Evolutionary conservation across 2,329 filamentous ascomycete species (phyloP).

Genomic region (Talaromyces islandicus): DNA sequence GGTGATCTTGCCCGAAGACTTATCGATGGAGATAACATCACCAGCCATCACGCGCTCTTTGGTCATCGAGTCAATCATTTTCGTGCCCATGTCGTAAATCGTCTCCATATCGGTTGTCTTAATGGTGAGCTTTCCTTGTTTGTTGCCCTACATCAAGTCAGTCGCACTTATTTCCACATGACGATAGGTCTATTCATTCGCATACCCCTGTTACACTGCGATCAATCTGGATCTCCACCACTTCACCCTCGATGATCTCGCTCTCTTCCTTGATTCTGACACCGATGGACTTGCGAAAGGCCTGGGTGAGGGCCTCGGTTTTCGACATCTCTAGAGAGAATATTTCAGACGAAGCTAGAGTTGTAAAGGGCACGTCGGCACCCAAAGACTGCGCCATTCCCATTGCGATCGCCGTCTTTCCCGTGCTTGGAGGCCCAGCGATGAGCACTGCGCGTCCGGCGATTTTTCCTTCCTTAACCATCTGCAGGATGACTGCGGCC

Average conservation of each 20-base stretch:
- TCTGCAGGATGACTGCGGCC: constrained; percentile 91
- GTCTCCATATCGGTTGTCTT: constrained; percentile 99
- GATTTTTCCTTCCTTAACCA: constrained; percentile 99
- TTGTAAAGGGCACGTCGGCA: constrained; percentile 91
- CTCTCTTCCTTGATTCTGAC: constrained; percentile 98
- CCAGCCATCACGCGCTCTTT: constrained; percentile 99
- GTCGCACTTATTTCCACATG: constrained; percentile 12
- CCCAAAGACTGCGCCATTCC: constrained; percentile 96
- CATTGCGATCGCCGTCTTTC: constrained; percentile 98
- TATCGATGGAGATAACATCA: constrained; percentile 97
- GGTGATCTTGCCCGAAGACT: constrained; percentile 95
- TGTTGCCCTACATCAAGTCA: constrained; percentile 58
- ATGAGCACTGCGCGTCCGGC: constrained; percentile 91
- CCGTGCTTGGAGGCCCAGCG: constrained; percentile 90
- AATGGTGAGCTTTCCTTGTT: constrained; percentile 98
- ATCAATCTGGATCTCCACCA: constrained; percentile 98
- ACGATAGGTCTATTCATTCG: constrained; percentile 5
- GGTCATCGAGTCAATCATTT: constrained; percentile 99
- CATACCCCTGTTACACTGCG: constrained; percentile 80
- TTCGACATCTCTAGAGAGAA: constrained; percentile 99
- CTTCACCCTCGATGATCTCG: constrained; percentile 98
- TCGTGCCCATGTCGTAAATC: constrained; percentile 97
- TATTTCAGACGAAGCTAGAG: constrained; percentile 91
- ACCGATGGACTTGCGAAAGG: constrained; percentile 97
- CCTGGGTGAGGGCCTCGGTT: constrained; percentile 94